Percentiles rank a stretch among this genome's conserved stretches.
Conservation (phyloP, 2,329 filamentous ascomycete genomes). For the Elsinoe arachidis region DNA sequence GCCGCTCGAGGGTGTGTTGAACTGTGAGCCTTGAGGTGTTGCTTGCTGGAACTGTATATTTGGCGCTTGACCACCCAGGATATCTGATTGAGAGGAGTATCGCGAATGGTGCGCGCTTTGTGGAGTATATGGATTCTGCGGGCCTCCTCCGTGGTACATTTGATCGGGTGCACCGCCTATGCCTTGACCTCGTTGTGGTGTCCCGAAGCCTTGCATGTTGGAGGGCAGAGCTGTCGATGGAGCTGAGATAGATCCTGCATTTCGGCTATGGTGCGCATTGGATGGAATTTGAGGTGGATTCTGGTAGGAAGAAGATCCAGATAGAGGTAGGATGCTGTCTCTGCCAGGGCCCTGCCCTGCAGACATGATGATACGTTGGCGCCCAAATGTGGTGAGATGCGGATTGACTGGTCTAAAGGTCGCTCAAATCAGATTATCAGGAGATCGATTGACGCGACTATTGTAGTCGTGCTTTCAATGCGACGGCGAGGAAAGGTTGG, state of each 20-base stretch:
- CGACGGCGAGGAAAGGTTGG: not conserved
- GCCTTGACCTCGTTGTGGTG: slow-evolving; percentile 41
- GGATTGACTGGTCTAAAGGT: too few species aligned
- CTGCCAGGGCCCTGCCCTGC: slow-evolving; percentile 11
- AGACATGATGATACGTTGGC: slow-evolving; percentile 6
- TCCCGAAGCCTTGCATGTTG: slow-evolving; percentile 41
- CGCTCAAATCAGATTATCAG: too few species aligned
- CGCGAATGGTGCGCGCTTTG: slow-evolving; percentile 43
- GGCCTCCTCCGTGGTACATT: slow-evolving; percentile 37
- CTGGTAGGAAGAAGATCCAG: slow-evolving; percentile 2
- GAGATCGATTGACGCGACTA: too few species aligned
- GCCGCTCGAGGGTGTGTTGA: slow-evolving; percentile 21
- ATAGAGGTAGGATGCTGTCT: slow-evolving; percentile 7
- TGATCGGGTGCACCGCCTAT: slow-evolving; percentile 42
- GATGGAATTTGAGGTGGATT: not conserved
- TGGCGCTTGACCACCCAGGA: slow-evolving; percentile 33
- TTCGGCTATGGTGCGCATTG: not conserved
- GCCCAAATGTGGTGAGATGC: slow-evolving; percentile 8
- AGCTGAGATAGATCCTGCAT: slow-evolving; percentile 6
- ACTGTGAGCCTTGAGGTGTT: slow-evolving; percentile 26
- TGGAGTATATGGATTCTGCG: slow-evolving; percentile 25
- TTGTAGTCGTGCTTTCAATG: too few species aligned
- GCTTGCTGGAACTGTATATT: slow-evolving; percentile 53
- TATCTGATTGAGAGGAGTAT: slow-evolving; percentile 32
- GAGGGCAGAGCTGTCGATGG: slow-evolving; percentile 26